Percentiles rank a stretch among this genome's conserved stretches.
phyloP scores from a whole-genome alignment of 2,329 filamentous ascomycete species.

The Cercospora brassicicola region DNA sequence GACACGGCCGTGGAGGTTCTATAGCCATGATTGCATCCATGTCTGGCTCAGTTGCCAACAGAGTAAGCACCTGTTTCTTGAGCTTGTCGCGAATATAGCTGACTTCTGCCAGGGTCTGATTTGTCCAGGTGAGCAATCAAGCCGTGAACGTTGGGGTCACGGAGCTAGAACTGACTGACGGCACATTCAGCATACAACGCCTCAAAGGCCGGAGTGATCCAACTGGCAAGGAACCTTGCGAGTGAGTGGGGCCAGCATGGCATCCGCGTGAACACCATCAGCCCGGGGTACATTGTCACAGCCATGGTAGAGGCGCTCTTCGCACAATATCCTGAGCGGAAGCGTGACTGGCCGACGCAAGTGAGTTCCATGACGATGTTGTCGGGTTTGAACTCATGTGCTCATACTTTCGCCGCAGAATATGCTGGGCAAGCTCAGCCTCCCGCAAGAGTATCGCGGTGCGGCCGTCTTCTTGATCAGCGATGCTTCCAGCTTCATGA shows the following conservation, averaged over 20 bases:
- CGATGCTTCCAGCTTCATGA: constrained; percentile 55
- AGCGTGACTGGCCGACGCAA: constrained; percentile 71
- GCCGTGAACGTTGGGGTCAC: neutral
- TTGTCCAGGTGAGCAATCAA: constrained; percentile 41
- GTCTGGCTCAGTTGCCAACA: constrained; percentile 62
- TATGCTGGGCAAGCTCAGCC: constrained; percentile 63
- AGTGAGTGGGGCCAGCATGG: constrained; percentile 70
- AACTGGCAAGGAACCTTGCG: constrained; percentile 69
- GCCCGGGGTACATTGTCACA: constrained; percentile 76
- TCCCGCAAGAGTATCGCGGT: constrained; percentile 42
- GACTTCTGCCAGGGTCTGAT: constrained; percentile 55
- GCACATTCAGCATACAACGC: constrained; percentile 66
- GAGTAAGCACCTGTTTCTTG: constrained; percentile 50
- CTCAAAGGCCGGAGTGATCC: constrained; percentile 71
- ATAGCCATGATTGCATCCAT: constrained; percentile 65
- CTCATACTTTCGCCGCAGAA: constrained; percentile 49
- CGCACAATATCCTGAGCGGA: constrained; percentile 67
- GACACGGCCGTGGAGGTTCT: constrained; percentile 59
- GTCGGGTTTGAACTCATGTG: neutral
- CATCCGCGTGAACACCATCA: constrained; percentile 77
- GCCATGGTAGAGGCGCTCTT: constrained; percentile 83
- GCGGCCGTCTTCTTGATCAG: constrained; percentile 44
- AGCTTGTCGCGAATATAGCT: constrained; percentile 1
- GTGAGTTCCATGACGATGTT: neutral
- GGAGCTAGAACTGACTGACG: neutral